Evolutionary conservation across 2,329 filamentous ascomycete genomes (phyloP).

Genomic region (Trichoderma breve): DNA sequence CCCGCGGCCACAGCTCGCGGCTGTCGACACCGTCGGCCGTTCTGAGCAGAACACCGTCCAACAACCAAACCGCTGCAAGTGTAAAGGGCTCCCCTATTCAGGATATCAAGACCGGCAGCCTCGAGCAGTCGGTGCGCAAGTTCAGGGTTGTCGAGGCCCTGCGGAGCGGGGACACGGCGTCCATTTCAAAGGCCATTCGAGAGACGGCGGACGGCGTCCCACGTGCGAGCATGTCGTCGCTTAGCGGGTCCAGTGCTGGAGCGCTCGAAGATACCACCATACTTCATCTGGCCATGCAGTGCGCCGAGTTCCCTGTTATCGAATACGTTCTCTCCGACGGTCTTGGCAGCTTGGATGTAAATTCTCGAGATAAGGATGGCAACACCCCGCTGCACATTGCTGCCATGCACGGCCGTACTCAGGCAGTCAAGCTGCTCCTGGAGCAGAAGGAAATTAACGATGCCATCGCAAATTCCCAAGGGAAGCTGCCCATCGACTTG

Average conservation of each 20-base stretch:
- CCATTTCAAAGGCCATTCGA: slow-evolving; percentile 81
- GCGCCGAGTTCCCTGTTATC: slow-evolving; percentile 86
- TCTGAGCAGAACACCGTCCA: slow-evolving; percentile 43
- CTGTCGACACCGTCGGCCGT: slow-evolving; percentile 45
- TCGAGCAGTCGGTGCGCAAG: slow-evolving; percentile 91
- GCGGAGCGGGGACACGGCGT: slow-evolving; percentile 83
- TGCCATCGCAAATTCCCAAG: slow-evolving; percentile 77
- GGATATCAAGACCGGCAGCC: slow-evolving; percentile 52
- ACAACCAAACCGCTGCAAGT: slow-evolving; percentile 25
- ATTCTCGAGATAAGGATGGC: slow-evolving; percentile 86
- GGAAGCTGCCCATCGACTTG: slow-evolving; percentile 82
- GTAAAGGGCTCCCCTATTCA: slow-evolving; percentile 29
- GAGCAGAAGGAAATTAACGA: slow-evolving; percentile 86
- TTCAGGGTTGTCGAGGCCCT: slow-evolving; percentile 94
- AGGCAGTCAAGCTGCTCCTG: slow-evolving; percentile 79
- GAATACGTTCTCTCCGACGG: slow-evolving; percentile 88
- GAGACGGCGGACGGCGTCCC: slow-evolving; percentile 56
- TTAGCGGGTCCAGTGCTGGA: slow-evolving; percentile 42
- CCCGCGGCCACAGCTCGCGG: slow-evolving; percentile 46
- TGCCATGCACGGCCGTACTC: slow-evolving; percentile 73
- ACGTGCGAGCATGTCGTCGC: slow-evolving; percentile 57
- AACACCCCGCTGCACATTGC: slow-evolving; percentile 92
- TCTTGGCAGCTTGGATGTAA: slow-evolving; percentile 69
- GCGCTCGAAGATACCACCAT: slow-evolving; percentile 80
- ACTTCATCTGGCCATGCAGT: slow-evolving; percentile 91